Percentiles rank a stretch among this genome's conserved stretches.
These are phyloP conservation scores for Sphagnurus paluster DNA, from an alignment of 1,284 basidiomycete species.

Conservation along the genomic window DNA sequence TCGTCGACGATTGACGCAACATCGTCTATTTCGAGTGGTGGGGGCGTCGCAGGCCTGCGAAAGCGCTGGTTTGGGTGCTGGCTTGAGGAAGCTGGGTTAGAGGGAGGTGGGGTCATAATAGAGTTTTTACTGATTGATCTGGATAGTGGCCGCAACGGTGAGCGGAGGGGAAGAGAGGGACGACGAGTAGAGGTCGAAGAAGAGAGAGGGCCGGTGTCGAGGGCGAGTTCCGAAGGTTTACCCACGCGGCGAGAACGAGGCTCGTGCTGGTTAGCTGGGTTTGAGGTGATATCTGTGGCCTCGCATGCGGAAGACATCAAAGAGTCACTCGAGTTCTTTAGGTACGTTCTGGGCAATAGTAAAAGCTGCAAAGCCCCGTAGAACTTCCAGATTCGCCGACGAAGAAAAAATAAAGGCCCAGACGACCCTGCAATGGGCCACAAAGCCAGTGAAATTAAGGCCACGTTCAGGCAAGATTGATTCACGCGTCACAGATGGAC, in stretches of 20 bases:
- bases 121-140: conserved; percentile 24
- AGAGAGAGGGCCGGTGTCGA: conserved; percentile 16
- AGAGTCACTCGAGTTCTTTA: too few species aligned
- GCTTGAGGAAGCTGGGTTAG: not conserved
- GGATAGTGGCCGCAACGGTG: conserved; percentile 36
- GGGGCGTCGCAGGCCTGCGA: conserved; percentile 24
- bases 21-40: conserved; percentile 28
- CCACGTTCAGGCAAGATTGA: conserved; percentile 7
- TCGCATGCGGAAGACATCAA: conserved; percentile 17
- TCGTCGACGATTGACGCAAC: conserved; percentile 25
- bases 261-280: conserved; percentile 12
- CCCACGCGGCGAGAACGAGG: conserved; percentile 41
- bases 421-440: too few species aligned
- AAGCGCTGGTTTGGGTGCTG: conserved; percentile 15
- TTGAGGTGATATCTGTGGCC: conserved; percentile 5
- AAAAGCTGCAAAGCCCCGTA: conserved; percentile 8
- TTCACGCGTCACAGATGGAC: not conserved
- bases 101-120: conserved; percentile 10
- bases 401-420: not conserved
- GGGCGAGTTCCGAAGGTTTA: conserved; percentile 23
- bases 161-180: conserved; percentile 35
- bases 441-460: not conserved
- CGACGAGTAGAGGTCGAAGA: conserved; percentile 25
- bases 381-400: conserved; percentile 11
- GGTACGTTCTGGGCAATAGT: conserved; percentile 7